These are phyloP conservation scores for Scedosporium minutisporum DNA, from an alignment of 2,329 filamentous ascomycete species.

Conservation along the genomic window DNA sequence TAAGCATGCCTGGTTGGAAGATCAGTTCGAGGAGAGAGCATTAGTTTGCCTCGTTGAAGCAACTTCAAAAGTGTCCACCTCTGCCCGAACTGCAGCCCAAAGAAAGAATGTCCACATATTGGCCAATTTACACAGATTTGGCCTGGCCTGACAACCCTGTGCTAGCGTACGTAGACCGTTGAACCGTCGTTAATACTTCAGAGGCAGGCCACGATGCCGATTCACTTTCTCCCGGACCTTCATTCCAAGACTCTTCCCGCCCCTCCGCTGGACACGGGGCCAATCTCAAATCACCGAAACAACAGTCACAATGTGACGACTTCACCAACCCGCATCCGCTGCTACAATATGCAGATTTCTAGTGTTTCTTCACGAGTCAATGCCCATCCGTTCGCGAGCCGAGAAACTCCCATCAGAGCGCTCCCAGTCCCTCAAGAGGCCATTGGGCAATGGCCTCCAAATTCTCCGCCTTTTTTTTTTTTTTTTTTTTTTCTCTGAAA, in stretches of 20 bases:
- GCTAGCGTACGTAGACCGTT: too few relatives aligned
- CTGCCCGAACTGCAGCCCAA: too few relatives aligned
- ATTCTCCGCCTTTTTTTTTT: background rate
- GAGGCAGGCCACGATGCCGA: too few relatives aligned
- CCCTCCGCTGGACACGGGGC: background rate
- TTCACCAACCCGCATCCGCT: background rate
- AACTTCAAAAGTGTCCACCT: too few relatives aligned
- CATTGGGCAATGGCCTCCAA: background rate
- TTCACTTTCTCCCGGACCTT: too few relatives aligned
- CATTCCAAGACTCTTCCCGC: background rate
- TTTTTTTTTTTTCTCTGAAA: background rate
- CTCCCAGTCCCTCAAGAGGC: background rate
- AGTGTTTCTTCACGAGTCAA: background rate
- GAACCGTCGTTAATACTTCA: too few relatives aligned
- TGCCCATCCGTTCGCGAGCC: background rate
- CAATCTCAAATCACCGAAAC: background rate
- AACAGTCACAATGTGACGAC: background rate
- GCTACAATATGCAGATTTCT: background rate
- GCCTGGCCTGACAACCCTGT: too few relatives aligned
- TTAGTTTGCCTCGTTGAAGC: too few relatives aligned
- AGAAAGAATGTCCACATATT: too few relatives aligned
- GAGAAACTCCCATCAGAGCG: background rate
- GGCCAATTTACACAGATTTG: too few relatives aligned
- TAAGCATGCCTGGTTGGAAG: too few relatives aligned
- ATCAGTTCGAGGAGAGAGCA: too few relatives aligned